A percentile compares a stretch with the other conserved stretches of the same genome.
These are phyloP conservation scores for Lenwebbia sp. DNA, from an alignment of 345 rosid genomes.

Conservation along the genomic window DNA sequence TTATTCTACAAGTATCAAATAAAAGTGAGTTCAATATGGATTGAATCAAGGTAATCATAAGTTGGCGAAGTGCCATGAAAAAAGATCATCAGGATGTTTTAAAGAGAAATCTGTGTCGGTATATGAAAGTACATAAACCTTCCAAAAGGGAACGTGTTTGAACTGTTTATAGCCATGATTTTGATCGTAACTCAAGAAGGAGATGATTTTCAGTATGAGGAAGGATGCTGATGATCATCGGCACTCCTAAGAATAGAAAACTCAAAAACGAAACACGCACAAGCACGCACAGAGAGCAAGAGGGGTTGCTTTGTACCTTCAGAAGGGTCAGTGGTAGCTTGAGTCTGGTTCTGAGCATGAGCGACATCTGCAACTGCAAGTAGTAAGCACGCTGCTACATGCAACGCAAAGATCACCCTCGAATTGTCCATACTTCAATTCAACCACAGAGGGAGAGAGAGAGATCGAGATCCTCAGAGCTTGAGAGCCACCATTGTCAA, in stretches of 20 bases:
- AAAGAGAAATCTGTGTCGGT: background rate
- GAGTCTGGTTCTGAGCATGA: conserved; percentile 1
- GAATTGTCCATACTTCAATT: background rate
- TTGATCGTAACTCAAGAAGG: background rate
- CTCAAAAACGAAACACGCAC: background rate
- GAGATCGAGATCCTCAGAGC: background rate
- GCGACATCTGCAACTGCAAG: background rate
- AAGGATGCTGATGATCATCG: background rate
- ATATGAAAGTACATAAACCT: background rate
- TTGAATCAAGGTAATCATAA: background rate
- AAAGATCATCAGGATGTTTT: background rate
- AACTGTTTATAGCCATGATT: background rate
- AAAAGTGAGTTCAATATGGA: background rate
- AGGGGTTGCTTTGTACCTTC: background rate
- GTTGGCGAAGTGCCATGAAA: background rate
- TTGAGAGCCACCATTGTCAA: background rate
- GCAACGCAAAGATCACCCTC: background rate
- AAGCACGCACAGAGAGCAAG: background rate
- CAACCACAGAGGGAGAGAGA: background rate
- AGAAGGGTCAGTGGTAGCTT: background rate
- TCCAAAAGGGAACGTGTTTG: background rate
- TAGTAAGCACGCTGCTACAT: background rate
- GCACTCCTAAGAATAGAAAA: background rate
- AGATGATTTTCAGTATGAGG: background rate
- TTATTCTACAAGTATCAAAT: background rate